Evolutionary conservation across 2,329 filamentous ascomycete species (phyloP).

Genomic region (Akanthomyces uredinophilus): DNA sequence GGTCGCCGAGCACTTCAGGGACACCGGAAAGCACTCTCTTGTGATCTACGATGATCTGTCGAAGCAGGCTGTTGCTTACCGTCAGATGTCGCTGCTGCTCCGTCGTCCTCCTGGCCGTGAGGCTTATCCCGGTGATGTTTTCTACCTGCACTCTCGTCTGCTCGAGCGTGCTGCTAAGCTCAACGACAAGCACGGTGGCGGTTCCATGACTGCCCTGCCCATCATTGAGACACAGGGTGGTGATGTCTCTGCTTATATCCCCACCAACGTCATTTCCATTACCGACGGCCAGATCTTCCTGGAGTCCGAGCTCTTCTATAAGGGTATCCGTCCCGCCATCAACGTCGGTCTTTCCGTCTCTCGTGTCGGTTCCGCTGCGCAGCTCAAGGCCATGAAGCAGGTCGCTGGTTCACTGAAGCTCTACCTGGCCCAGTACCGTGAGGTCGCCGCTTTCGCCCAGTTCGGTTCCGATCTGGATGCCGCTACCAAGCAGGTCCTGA

Average conservation of each 20-base stretch:
- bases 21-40: constrained; percentile 81
- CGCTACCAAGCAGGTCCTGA: constrained; percentile 96
- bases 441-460: constrained; percentile 98
- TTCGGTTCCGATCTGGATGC: constrained; percentile 99
- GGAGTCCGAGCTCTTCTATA: constrained; percentile 99
- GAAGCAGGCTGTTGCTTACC: constrained; percentile 97
- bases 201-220: constrained; percentile 94
- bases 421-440: constrained; percentile 99
- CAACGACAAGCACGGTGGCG: constrained; percentile 90
- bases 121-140: constrained; percentile 98
- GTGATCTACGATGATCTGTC: constrained; percentile 93
- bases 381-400: constrained; percentile 99
- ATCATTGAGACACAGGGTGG: constrained; percentile 99
- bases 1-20: constrained; percentile 72
- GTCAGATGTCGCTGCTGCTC: constrained; percentile 97
- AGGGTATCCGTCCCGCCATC: constrained; percentile 99
- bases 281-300: constrained; percentile 99
- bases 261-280: constrained; percentile 99
- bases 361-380: constrained; percentile 98
- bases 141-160: constrained; percentile 99
- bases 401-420: constrained; percentile 99
- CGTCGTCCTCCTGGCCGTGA: constrained; percentile 98
- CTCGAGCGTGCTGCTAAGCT: constrained; percentile 99
- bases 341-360: constrained; percentile 99
- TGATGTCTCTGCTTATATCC: constrained; percentile 99